These are phyloP conservation scores for Astrothelium subdiscretum DNA, from an alignment of 495 filamentous ascomycete species.

Conservation along the genomic window DNA sequence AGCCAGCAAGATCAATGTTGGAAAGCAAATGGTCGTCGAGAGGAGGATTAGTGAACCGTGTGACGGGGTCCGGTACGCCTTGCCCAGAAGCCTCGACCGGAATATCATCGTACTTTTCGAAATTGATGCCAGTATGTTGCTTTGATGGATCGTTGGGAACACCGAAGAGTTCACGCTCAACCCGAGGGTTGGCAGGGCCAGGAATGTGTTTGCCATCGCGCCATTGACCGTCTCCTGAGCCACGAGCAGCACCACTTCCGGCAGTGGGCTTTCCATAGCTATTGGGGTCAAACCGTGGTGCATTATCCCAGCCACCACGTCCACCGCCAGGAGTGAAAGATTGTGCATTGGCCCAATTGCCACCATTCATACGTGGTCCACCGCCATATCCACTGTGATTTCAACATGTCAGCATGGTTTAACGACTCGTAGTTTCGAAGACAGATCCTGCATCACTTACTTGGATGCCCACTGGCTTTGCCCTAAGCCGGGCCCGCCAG, in stretches of 20 bases:
- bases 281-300: constrained; percentile 50
- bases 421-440: background rate
- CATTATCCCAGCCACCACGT: constrained; percentile 11
- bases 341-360: constrained; percentile 63
- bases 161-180: constrained; percentile 94
- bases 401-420: background rate
- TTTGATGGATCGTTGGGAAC: constrained; percentile 86
- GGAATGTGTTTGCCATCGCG: constrained; percentile 91
- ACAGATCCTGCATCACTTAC: constrained; percentile 7
- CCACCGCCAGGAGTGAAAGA: constrained; percentile 53
- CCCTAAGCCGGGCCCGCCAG: constrained; percentile 43
- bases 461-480: constrained; percentile 6
- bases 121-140: constrained; percentile 97
- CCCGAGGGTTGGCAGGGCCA: constrained; percentile 72
- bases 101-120: constrained; percentile 98
- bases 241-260: constrained; percentile 45
- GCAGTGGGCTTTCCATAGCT: constrained; percentile 55
- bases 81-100: constrained; percentile 94
- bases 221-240: constrained; percentile 92
- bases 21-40: constrained; percentile 79
- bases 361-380: constrained; percentile 38
- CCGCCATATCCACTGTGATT: constrained; percentile 21
- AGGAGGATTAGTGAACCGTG: constrained; percentile 83
- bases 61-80: constrained; percentile 84
- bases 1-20: constrained; percentile 88